Evolutionary conservation across 73 alveolate genomes (phyloP), one percentile per base, ranked within the genome.

Genomic region (Stentor coeruleus): DNA sequence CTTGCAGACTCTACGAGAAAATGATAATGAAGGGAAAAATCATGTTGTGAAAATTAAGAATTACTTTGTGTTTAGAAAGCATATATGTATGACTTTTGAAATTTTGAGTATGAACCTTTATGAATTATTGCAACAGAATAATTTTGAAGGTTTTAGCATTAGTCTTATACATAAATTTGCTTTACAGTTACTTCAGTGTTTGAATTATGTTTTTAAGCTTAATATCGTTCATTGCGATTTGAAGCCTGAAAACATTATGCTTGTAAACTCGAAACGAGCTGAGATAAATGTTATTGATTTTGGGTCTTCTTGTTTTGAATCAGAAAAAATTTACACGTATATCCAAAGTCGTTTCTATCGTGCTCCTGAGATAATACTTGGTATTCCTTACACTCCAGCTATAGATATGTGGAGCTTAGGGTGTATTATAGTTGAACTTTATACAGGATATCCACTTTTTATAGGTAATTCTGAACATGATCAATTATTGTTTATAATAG

Each of bases 401-500:
- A 86, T 90, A 3, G 96, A 90, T 77, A 87, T 90, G 89, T 90
- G 96, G 96, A 86, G 93, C 84, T 77, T 90, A 3, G 96, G 96
- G 14, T 90, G 96, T 77, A 75, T 90, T 28, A 80, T 90, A 74
- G 92, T 4, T 15, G 85, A 79, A 79, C 57, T 79, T 42, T 57
- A 57, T 35, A 31, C 59, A 14, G 40, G 38, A 28, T 37, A 38
- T 35, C 85, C 85, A 3, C 33, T 79, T 3, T 79, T 79, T 26
- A 42, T 39, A 37, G 85, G 85, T 15, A 58, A 33, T 26, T 79
- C 85, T 28, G 85, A 79, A 79, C 57, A 37, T 1, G 81, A 79
- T 79, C 20, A 79, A 59, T 37, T 40, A 26, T 20, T 39, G 59
- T 31, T 79, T n/a, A n/a, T n/a, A n/a, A n/a, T n/a, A n/a, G n/a